A percentile compares a stretch with the other conserved stretches of the same genome.
phyloP scores from a whole-genome alignment of 2,329 filamentous ascomycete species.

The Neonectria sp. region DNA sequence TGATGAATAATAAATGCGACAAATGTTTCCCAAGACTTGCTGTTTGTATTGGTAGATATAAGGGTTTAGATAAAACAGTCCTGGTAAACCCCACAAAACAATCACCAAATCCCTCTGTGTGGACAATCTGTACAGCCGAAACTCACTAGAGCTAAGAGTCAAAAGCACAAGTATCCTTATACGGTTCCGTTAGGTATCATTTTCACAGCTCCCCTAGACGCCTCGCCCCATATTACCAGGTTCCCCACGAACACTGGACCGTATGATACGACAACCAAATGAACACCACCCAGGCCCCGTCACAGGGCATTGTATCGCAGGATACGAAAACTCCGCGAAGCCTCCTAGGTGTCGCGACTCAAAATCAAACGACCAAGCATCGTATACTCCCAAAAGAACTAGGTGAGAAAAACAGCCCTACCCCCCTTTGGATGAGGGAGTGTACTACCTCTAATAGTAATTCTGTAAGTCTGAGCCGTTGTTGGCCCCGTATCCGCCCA shows the following conservation, averaged over 20 bases:
- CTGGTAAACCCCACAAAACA: background rate
- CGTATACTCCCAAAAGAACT: slow-evolving; percentile 26
- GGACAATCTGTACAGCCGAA: slow-evolving; percentile 9
- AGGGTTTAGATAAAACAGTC: slow-evolving; percentile 9
- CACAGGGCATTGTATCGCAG: slow-evolving; percentile 13
- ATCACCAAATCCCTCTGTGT: background rate
- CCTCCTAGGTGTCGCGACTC: background rate
- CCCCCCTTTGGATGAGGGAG: background rate
- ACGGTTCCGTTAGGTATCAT: slow-evolving; percentile 29
- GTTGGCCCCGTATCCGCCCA: slow-evolving; percentile 40
- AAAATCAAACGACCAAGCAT: background rate
- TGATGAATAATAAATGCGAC: slow-evolving; percentile 48
- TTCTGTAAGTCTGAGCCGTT: slow-evolving; percentile 46
- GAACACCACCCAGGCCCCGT: slow-evolving; percentile 12
- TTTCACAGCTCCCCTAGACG: slow-evolving; percentile 34
- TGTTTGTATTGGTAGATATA: slow-evolving; percentile 17
- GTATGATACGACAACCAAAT: slow-evolving; percentile 15
- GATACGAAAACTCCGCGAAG: background rate
- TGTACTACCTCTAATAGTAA: slow-evolving; percentile 46
- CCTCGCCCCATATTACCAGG: slow-evolving; percentile 28
- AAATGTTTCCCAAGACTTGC: slow-evolving; percentile 6
- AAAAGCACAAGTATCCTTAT: slow-evolving; percentile 6
- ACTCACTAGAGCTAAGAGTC: background rate
- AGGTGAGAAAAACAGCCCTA: slow-evolving; percentile 20
- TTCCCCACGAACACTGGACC: slow-evolving; percentile 9